These are phyloP conservation scores for Amaranthus tricolor DNA, from an alignment of 179 eudicot genomes.

Conservation along the genomic window DNA sequence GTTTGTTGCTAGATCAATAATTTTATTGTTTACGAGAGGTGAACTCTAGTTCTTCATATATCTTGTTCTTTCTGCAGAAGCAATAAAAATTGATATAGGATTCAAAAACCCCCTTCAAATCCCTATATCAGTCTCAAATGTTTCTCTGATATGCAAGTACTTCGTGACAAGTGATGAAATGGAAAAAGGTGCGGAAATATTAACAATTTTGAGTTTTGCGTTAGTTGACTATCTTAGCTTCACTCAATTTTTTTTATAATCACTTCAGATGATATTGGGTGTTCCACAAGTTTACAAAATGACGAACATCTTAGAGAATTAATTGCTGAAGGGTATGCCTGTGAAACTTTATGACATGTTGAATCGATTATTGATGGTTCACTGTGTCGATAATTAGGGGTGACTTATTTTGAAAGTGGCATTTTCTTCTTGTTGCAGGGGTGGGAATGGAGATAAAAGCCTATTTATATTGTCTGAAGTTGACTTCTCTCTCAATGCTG, in stretches of 20 bases:
- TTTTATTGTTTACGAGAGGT: background rate
- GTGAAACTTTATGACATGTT: slow-evolving; percentile 3
- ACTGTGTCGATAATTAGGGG: slow-evolving; percentile 4
- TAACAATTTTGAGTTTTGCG: slow-evolving; percentile 3
- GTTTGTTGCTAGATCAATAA: background rate
- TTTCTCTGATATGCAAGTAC: slow-evolving; percentile 80
- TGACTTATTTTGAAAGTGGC: slow-evolving; percentile 12
- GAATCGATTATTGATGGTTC: background rate
- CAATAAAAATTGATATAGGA: slow-evolving; percentile 75
- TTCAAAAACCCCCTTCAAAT: slow-evolving; percentile 91
- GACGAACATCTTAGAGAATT: slow-evolving; percentile 45
- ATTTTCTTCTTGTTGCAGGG: slow-evolving; percentile 40
- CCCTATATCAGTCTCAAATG: slow-evolving; percentile 64
- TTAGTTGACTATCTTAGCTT: slow-evolving; percentile 15
- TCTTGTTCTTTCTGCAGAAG: slow-evolving; percentile 51
- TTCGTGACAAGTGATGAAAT: slow-evolving; percentile 47
- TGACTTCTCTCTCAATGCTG: slow-evolving; percentile 66
- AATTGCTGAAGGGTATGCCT: slow-evolving; percentile 52
- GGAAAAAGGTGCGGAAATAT: slow-evolving; percentile 48
- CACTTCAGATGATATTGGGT: slow-evolving; percentile 53
- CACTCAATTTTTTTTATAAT: slow-evolving; percentile 4
- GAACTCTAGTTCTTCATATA: background rate
- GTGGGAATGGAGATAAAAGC: slow-evolving; percentile 42
- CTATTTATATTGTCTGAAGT: slow-evolving; percentile 63
- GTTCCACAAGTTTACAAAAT: slow-evolving; percentile 40